These are phyloP conservation scores for Colletotrichum nymphaeae DNA, from an alignment of 2,329 filamentous ascomycete genomes.

Conservation along the genomic window DNA sequence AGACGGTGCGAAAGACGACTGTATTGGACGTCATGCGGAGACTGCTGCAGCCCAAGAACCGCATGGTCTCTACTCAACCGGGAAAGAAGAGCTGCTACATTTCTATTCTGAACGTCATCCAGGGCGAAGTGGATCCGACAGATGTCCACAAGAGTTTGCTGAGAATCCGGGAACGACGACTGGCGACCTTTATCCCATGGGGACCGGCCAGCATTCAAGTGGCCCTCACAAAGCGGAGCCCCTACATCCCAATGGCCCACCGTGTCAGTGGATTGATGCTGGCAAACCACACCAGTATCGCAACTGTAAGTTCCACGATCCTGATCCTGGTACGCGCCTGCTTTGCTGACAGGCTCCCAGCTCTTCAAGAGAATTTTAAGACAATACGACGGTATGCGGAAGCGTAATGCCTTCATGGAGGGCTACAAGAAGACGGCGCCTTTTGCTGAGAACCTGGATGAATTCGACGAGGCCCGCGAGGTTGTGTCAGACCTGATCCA, in stretches of 20 bases:
- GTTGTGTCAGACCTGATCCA: conserved; percentile 91
- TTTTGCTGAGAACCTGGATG: conserved; percentile 89
- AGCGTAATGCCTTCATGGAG: conserved; percentile 96
- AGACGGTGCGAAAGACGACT: conserved; percentile 97
- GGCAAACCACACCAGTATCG: conserved; percentile 97
- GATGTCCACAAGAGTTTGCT: conserved; percentile 98
- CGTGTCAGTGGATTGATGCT: conserved; percentile 97
- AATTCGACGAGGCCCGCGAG: conserved; percentile 94
- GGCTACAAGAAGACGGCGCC: conserved; percentile 95
- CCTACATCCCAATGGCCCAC: conserved; percentile 93
- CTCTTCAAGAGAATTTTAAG: conserved; percentile 94
- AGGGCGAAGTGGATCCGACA: conserved; percentile 97
- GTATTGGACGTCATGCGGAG: conserved; percentile 98
- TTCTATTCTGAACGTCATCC: conserved; percentile 98
- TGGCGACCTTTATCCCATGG: conserved; percentile 98
- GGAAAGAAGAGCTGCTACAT: conserved; percentile 99
- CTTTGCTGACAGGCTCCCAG: conserved; percentile 46
- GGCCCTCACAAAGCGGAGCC: conserved; percentile 94
- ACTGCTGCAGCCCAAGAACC: conserved; percentile 95
- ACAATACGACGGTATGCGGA: conserved; percentile 94
- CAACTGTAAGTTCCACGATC: conserved; percentile 69
- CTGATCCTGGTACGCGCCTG: no score
- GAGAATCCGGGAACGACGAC: conserved; percentile 90
- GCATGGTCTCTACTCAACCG: conserved; percentile 97
- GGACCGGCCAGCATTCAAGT: conserved; percentile 98